Base-by-base conservation (phyloP, 2,329 filamentous ascomycete species). In the Aspergillus brunneoviolaceus region DNA sequence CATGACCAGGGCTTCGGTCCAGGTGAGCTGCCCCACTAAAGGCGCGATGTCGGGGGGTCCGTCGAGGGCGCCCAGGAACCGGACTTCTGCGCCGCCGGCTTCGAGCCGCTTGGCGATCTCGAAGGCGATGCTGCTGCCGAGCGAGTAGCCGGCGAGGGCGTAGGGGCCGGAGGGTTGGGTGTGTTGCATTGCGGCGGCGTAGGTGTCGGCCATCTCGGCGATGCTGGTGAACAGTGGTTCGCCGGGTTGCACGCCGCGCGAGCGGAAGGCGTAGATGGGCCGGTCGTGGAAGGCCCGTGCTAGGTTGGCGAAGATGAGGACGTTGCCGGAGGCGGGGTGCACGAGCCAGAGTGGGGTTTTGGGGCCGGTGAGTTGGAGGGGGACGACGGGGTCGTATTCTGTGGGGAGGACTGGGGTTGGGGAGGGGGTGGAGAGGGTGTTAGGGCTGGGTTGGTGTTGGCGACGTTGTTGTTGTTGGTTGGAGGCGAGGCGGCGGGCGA, bases 81-180 rank as follows among this genome's bases (percentile, higher is more conserved):
- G 51, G 0, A 84, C 78, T 47, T 69, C 66, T 1, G 75, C 69
- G 0, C 72, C 73, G 0, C 64, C 51, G 0, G 55, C 51, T 52
- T 82, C 74, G 5, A 84, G 70, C 3, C 56, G 35, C 68, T 84
- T 84, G 3, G 75, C 70, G 0, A 80, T 67, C 65, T 84, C 82
- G 58, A 82, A 84, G 0, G 80, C 78, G 0, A 83, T 54, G 61
- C 80, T 81, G 0, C 73, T 64, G 4, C 82, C 82, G 60, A 79
- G 82, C 7, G 73, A 78, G 63, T 84, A 84, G 1, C 82, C 82
- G 0, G 78, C 77, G 0, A 84, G 65, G 0, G 78, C 77, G 60
- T 84, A 84, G 0, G 82, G 82, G 0, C 82, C 81, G 0, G 67
- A 23, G 0, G 81, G 81, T 61, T 84, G 82, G 0, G 59, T 60